phyloP scores from a whole-genome alignment of 139 green algal species.

The Chlorella sp. region DNA sequence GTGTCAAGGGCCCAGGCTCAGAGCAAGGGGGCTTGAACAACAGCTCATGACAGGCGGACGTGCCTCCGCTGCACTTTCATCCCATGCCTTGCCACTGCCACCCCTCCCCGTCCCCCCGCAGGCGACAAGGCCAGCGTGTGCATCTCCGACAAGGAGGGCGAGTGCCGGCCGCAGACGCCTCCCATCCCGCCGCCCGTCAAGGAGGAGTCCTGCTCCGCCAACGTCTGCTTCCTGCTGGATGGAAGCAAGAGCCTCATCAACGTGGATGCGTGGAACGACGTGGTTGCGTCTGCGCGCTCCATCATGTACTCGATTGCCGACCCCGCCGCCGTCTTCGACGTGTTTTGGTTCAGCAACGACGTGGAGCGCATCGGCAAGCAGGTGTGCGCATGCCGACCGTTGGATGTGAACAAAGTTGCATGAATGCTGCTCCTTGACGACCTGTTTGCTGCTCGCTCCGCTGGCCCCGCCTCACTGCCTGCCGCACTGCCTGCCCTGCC shows the following conservation, averaged over 20 bases:
- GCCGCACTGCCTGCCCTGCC: not conserved
- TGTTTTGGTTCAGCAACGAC: conserved; percentile 17
- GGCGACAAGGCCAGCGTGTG: conserved; percentile 7
- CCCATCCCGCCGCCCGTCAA: not conserved
- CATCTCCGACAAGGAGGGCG: not conserved
- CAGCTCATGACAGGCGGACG: not conserved
- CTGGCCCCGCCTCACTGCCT: not conserved
- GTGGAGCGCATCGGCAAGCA: conserved; percentile 23
- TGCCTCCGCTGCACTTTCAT: no score
- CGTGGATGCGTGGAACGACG: conserved; percentile 27
- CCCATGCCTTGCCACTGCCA: not conserved
- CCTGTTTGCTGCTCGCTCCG: no score
- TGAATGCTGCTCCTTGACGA: no score
- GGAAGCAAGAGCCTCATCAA: conserved; percentile 6
- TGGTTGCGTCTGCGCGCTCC: conserved; percentile 5
- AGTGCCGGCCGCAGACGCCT: not conserved
- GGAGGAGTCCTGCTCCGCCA: conserved; percentile 7
- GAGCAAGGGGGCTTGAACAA: not conserved
- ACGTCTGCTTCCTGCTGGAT: conserved; percentile 27
- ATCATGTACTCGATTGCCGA: conserved; percentile 26
- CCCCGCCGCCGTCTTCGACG: not conserved
- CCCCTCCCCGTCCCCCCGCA: not conserved
- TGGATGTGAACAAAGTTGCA: no score
- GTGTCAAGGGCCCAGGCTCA: not conserved
- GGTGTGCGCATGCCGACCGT: not conserved